These are phyloP conservation scores for Suhomyces kunorum DNA, from an alignment of 1,139 yeast species.

Conservation along the genomic window DNA sequence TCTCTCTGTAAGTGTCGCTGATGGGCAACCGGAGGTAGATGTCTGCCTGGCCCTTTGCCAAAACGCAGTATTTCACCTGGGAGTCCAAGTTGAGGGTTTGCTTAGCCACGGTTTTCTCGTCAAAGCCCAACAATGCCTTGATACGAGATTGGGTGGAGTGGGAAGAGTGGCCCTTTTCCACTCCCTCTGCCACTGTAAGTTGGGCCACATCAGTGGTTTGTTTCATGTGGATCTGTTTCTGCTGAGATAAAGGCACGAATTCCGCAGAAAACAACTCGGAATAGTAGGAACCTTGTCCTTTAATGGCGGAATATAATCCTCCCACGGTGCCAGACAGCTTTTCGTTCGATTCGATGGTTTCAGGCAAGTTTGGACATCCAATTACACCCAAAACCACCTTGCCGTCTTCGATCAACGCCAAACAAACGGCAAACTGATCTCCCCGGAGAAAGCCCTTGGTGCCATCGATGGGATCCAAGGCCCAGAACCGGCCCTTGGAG, in stretches of 20 bases:
- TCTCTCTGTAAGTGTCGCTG: conserved; percentile 74
- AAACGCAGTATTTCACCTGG: conserved; percentile 91
- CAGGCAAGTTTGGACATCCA: conserved; percentile 91
- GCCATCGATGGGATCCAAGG: conserved; percentile 97
- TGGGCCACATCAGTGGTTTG: conserved; percentile 42
- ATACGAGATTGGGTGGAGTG: conserved; percentile 84
- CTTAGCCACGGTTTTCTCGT: conserved; percentile 42
- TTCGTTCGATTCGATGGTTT: conserved; percentile 43
- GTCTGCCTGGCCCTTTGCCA: conserved; percentile 91
- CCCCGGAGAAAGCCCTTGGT: conserved; percentile 95
- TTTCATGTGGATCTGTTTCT: conserved; percentile 44
- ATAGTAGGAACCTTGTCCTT: conserved; percentile 72
- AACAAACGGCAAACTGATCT: conserved; percentile 95
- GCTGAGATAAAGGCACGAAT: conserved; percentile 40
- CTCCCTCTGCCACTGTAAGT: conserved; percentile 87
- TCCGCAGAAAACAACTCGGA: conserved; percentile 39
- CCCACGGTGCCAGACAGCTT: conserved; percentile 50
- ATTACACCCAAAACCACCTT: conserved; percentile 85
- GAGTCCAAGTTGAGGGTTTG: conserved; percentile 80
- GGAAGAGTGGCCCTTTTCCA: conserved; percentile 94
- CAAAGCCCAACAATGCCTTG: conserved; percentile 57
- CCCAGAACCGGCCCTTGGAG: conserved; percentile 83
- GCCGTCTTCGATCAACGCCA: conserved; percentile 86
- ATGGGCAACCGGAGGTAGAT: conserved; percentile 86
- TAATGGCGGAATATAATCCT: conserved; percentile 75